Base-by-base conservation (phyloP, 2,329 filamentous ascomycete genomes). In the Trichoderma koningii region DNA sequence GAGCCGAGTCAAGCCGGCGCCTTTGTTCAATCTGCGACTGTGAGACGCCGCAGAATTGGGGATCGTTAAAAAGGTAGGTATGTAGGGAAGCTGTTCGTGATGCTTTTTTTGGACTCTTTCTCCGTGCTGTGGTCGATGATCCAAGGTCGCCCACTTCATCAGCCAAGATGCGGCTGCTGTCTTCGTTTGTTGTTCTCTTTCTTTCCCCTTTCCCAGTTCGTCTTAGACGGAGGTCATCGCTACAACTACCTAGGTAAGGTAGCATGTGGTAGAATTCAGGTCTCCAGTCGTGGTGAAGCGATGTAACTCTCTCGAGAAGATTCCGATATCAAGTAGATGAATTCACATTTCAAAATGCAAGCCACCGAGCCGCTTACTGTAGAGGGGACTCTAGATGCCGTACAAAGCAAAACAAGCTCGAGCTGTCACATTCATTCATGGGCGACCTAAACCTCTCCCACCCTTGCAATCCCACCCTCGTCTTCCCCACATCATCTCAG, bases 401-500 rank as follows among this genome's bases (percentile, higher is more conserved):
- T n/a, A 51, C 21, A 23, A 23, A 23, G 21, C n/a, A 14, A 41
- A 28, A 51, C 26, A 23, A 52, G 50, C 50, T 44, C 42, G 12
- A 44, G 3, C 17, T 52, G 50, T 52, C 50, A 52, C 30, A 14
- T 28, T 34, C 28, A 34, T 21, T 28, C 28, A 51, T 30, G 23
- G 26, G 4, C 34, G 12, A 14, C 9, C n/a, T 19, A 30, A 10
- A 30, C 34, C 5, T 38, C 34, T 38, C 12, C 12, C 34, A 38
- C 34, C 34, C 34, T n/a, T 47, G 41, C 17, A 47, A 51, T 51
- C 19, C 47, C 30, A 60, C 34, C 42, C 15, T 38, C 30, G 19
- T 47, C 48, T 48, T 59, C 60, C 50, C 60, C 60, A 63, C 60
- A 55, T 38, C 34, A 38, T 38, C 50, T 30, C 59, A 34, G 50